Evolutionary conservation across 306 rosid genomes (phyloP), one percentile per base, ranked within the genome.

Genomic region (Fagus sylvatica): DNA sequence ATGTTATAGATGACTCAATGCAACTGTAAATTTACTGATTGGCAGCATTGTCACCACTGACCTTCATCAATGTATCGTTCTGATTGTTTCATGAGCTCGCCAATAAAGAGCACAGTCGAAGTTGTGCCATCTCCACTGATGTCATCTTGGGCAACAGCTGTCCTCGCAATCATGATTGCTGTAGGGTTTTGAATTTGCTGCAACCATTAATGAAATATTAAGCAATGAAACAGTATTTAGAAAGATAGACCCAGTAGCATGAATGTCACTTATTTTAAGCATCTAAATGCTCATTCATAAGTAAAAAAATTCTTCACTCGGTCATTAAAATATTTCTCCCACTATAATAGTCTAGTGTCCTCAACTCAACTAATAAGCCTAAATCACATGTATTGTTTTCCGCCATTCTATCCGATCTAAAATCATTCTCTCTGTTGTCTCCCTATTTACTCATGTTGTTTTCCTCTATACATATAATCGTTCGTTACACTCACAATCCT

Each of bases 101-200:
- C 99, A 56, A 95, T 95, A 82, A 95, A 95, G 51, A 95, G 71
- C 60, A 95, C 99, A 36, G 98, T 95, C 6, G 99, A 89, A 49
- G 99, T 95, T 33, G 99, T 95, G 74, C 99, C 99, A 71, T 95
- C 99, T 41, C 99, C 98, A 41, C 96, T 95, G 10, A 86, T 89
- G 69, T 95, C 99, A 81, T 95, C 99, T 72, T 95, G 99, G 0
- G 99, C 99, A 64, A 93, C 98, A 1, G 99, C 99, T 0, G 98
- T 93, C 83, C 98, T 87, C 7, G 99, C 99, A 48, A 95, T 95
- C 99, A 93, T 95, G 49, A 95, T 90, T 19, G 97, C 99, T 7
- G 99, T 95, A 0, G 99, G 99, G 79, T 89, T 95, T 80, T 95
- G 99, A 78, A 95, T 95, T 93, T 95, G 99, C 98, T 94, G 91